These are phyloP conservation scores for Triadica sebifera DNA, from an alignment of 345 rosid species.

Conservation along the genomic window DNA sequence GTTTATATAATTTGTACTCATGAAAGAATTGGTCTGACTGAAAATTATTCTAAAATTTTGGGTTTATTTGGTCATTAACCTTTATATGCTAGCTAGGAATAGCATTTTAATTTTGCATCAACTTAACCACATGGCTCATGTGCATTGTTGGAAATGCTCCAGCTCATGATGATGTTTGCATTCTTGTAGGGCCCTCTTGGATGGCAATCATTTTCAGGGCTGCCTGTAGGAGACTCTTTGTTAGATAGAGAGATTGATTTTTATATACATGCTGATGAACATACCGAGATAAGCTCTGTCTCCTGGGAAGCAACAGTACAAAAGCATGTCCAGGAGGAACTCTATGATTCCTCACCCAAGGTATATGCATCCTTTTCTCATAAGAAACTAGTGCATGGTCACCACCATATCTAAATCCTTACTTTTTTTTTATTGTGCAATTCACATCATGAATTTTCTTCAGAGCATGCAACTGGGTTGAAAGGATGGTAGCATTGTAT, in stretches of 20 bases:
- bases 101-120: neutral
- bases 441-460: neutral
- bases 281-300: constrained; percentile 63
- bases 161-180: constrained; percentile 17
- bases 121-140: neutral
- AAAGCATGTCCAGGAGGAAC: constrained; percentile 84
- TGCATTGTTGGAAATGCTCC: neutral
- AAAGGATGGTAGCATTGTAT: neutral
- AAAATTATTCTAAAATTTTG: neutral
- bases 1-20: neutral
- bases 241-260: constrained; percentile 63
- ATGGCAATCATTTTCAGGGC: constrained; percentile 78
- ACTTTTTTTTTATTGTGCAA: neutral
- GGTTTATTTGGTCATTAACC: neutral
- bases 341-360: constrained; percentile 69
- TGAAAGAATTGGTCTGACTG: neutral
- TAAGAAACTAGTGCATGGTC: neutral
- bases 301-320: constrained; percentile 95
- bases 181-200: constrained; percentile 87
- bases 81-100: neutral
- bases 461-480: neutral
- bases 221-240: constrained; percentile 67
- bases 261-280: constrained; percentile 58
- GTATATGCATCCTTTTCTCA: constrained; percentile 32
- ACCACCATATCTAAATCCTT: neutral